A percentile compares a stretch with the other conserved stretches of the same genome.
These are phyloP conservation scores for Ogataea sp. DNA, from an alignment of 805 yeast genomes.

Conservation along the genomic window DNA sequence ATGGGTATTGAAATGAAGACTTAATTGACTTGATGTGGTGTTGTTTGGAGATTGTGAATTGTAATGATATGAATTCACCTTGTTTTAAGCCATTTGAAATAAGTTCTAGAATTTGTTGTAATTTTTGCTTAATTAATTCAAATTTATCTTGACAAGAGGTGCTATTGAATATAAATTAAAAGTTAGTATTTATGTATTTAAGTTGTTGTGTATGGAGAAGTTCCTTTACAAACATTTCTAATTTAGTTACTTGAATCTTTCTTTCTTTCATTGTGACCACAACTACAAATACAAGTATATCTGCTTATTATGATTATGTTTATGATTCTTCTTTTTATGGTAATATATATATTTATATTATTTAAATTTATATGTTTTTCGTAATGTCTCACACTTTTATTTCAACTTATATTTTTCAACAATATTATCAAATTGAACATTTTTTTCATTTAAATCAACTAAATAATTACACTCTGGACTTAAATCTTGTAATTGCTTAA, in stretches of 20 bases:
- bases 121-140: too few species aligned
- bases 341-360: too few species aligned
- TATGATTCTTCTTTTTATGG: too few species aligned
- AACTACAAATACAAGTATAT: too few species aligned
- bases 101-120: constrained; percentile 12
- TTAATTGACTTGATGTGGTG: constrained; percentile 3
- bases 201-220: too few species aligned
- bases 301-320: too few species aligned
- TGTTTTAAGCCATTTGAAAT: constrained; percentile 20
- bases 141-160: too few species aligned
- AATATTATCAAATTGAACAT: constrained; percentile 57
- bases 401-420: constrained; percentile 42
- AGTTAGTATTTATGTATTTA: too few species aligned
- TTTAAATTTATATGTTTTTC: too few species aligned
- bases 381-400: too few species aligned
- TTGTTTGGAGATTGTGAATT: constrained; percentile 6
- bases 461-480: constrained; percentile 44
- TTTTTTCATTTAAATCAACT: constrained; percentile 53
- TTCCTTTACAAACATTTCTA: too few species aligned
- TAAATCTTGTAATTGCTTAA: constrained; percentile 32
- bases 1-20: constrained; percentile 13
- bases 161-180: too few species aligned
- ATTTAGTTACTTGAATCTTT: background rate
- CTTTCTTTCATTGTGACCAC: background rate
- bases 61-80: constrained; percentile 15